Evolutionary conservation across 352 stramenopile genomes (phyloP).

Genomic region (Phytophthora multivora): DNA sequence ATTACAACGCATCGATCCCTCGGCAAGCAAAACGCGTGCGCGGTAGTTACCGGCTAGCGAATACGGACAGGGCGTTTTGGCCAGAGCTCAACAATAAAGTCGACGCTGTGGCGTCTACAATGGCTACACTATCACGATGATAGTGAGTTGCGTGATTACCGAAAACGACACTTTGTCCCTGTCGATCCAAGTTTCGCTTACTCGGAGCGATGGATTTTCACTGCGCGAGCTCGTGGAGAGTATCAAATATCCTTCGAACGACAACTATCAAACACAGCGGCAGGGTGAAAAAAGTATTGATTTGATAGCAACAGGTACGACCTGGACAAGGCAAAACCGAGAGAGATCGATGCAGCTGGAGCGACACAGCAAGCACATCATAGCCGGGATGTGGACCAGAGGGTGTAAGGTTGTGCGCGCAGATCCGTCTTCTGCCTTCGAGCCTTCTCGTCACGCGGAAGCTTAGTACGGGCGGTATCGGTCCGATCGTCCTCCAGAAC

Average conservation of each 20-base stretch:
- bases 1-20: no score
- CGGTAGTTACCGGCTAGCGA: no score
- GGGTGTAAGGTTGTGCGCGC: slow-evolving; percentile 4
- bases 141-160: no score
- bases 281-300: slow-evolving; percentile 33
- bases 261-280: slow-evolving; percentile 13
- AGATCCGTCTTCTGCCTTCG: slow-evolving; percentile 15
- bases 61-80: no score
- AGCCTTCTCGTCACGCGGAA: slow-evolving; percentile 18
- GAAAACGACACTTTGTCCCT: no score
- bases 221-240: background rate
- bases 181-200: no score
- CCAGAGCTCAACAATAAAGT: no score
- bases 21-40: no score
- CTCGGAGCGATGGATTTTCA: slow-evolving; percentile 3
- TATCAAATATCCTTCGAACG: background rate
- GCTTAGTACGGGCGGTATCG: slow-evolving; percentile 86
- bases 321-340: slow-evolving; percentile 15
- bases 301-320: slow-evolving; percentile 38
- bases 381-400: slow-evolving; percentile 8
- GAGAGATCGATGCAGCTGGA: slow-evolving; percentile 6
- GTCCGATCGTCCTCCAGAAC: slow-evolving; percentile 69
- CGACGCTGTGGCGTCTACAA: no score
- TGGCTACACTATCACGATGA: no score
- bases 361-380: slow-evolving; percentile 14